phyloP scores from a whole-genome alignment of 352 stramenopile species.

The Pythium apleroticum region DNA sequence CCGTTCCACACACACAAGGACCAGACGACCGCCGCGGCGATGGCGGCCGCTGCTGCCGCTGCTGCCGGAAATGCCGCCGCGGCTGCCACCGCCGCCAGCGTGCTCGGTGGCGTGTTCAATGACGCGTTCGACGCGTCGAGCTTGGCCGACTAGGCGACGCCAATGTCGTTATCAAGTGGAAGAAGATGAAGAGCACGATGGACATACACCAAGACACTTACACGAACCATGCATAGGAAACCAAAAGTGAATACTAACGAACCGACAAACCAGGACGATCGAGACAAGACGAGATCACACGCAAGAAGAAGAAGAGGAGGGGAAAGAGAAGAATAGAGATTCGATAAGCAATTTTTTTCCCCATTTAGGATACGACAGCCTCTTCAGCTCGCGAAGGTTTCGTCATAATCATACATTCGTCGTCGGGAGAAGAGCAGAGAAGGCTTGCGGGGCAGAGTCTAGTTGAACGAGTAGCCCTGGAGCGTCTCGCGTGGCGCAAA shows the following conservation, averaged over 20 bases:
- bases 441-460: constrained; percentile 5
- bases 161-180: neutral
- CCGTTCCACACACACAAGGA: constrained; percentile 34
- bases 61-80: constrained; percentile 20
- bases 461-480: constrained; percentile 58
- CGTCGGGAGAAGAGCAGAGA: neutral
- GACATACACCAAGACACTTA: neutral
- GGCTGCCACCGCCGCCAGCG: constrained; percentile 18
- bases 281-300: neutral
- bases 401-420: neutral
- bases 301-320: neutral
- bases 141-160: constrained; percentile 14
- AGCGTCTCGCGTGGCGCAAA: constrained; percentile 68
- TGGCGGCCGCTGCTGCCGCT: constrained; percentile 15
- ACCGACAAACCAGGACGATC: neutral
- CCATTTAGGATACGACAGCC: no score
- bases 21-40: constrained; percentile 17
- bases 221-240: neutral
- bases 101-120: constrained; percentile 26
- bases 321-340: constrained; percentile 1
- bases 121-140: constrained; percentile 26
- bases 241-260: neutral
- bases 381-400: neutral
- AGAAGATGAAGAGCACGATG: neutral
- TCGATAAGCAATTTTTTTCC: neutral